Base-by-base conservation (phyloP, 1,284 basidiomycete species). In the Anthracocystis setariae region DNA sequence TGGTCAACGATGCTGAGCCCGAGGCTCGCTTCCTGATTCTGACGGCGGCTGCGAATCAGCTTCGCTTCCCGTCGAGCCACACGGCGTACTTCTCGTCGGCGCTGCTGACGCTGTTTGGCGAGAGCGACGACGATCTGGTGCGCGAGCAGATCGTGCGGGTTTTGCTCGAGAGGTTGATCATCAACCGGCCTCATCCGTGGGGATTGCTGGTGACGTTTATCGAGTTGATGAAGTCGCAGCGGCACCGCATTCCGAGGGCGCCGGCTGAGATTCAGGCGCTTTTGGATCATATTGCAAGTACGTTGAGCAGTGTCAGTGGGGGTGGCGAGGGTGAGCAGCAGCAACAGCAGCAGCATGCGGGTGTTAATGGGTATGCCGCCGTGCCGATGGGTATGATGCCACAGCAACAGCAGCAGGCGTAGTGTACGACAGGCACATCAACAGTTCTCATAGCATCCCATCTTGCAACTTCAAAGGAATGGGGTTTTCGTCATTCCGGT, bases 11-110 rank as follows among this genome's bases (percentile, higher is more conserved):
- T 70, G 85, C 96, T 67, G 94, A 97, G 78, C 88, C 90, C 39
- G 96, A 98, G 88, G 93, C 94, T 91, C 92, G 96, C 88, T 93
- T 96, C 85, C 90, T 97, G 83, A 86, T 98, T 72, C 86, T 97
- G 71, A 92, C 90, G 72, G 90, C 93, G 18, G 90, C 94, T 79
- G 90, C 93, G 35, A 89, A 96, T 79, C 95, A 98, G 84, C 86
- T 98, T 65, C 92, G 96, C 78, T 84, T 76, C 75, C 83, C 83
- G 2, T 78, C 76, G 39, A 73, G 74, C 27, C 83, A 84, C 78
- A 79, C 81, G 18, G 73, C 77, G 13, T 82, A 98, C 93, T 97
- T 94, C 87, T 91, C 91, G 82, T 90, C 89, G 44, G 87, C 97
- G 67, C 85, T 98, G 60, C 87, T 98, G 46, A 88, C 93, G 83